Base-by-base conservation (phyloP, 2,329 filamentous ascomycete species). In the Talaromyces sp. region DNA sequence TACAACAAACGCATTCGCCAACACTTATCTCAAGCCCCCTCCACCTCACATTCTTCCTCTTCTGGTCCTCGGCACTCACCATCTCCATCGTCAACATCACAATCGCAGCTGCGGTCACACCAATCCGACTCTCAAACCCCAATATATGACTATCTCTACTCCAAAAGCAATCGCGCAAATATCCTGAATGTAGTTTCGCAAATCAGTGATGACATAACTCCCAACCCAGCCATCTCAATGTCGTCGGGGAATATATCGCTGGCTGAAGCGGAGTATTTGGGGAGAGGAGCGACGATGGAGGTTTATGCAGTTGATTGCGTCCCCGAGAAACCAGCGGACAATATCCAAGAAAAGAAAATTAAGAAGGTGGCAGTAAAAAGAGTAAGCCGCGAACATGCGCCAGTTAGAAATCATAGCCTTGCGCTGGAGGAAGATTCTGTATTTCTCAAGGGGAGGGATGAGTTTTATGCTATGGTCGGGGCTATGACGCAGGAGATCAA, bases 401-500 rank as follows among this genome's bases (percentile, higher is more conserved):
- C 52, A 0, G 18, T 56, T 0, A 33, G 52, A 18, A 56, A 56
- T n/a, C 52, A 56, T n/a, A 18, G 31, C 23, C 52, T 56, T 14
- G 52, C 33, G 1, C 33, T 56, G 1, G 52, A 56, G 23, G 52
- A 56, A 12, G 52, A 56, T 25, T 56, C 39, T 9, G 52, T 56
- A 3, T 56, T 56, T 23, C 31, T 56, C 33, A 56, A 56, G 33
- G 52, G 33, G 31, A 56, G 52, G 33, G 52, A 56, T 56, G 52
- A 33, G 28, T 56, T 56, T 25, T 56, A 56, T 56, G 52, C 33
- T 5, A 11, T 8, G 9, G 52, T 56, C 3, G 18, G 52, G 14
- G 52, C 52, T n/a, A 56, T 56, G 52, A 56, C 21, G 52, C 52
- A 56, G 52, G 52, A 56, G 14, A 56, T 56, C 11, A 56, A 56